These are phyloP conservation scores for Pseudocercospora cruenta DNA, from an alignment of 2,329 filamentous ascomycete species.

Conservation along the genomic window DNA sequence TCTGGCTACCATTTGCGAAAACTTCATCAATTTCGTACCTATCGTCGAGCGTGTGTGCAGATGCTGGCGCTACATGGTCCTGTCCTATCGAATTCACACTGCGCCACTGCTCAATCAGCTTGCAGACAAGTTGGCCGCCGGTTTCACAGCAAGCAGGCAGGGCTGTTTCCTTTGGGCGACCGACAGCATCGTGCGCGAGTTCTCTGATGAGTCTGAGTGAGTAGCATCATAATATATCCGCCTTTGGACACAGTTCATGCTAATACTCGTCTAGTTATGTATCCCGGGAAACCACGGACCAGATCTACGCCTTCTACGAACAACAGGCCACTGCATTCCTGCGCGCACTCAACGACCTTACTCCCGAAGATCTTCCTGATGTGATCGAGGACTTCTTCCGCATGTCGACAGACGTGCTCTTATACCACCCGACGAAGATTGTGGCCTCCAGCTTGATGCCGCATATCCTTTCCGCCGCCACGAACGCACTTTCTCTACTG, in stretches of 20 bases:
- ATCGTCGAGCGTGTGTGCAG: constrained; percentile 93
- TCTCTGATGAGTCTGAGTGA: constrained; percentile 82
- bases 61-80: constrained; percentile 96
- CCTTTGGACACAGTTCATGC: neutral
- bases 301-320: constrained; percentile 94
- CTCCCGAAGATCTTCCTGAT: constrained; percentile 75
- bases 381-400: constrained; percentile 98
- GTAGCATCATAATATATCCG: neutral
- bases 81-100: constrained; percentile 90
- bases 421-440: constrained; percentile 87
- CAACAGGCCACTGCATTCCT: constrained; percentile 89
- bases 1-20: constrained; percentile 81
- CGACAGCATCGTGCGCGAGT: constrained; percentile 90
- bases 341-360: constrained; percentile 82
- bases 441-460: constrained; percentile 77
- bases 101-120: constrained; percentile 80
- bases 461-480: constrained; percentile 83
- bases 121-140: constrained; percentile 83
- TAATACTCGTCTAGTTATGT: constrained; percentile 57
- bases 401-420: constrained; percentile 83
- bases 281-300: constrained; percentile 76
- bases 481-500: constrained; percentile 83
- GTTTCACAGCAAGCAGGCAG: constrained; percentile 83
- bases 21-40: constrained; percentile 81
- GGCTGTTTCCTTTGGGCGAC: constrained; percentile 99